Evolutionary conservation across 2,329 filamentous ascomycete species (phyloP).

Genomic region (Basipetospora chlamydospora): DNA sequence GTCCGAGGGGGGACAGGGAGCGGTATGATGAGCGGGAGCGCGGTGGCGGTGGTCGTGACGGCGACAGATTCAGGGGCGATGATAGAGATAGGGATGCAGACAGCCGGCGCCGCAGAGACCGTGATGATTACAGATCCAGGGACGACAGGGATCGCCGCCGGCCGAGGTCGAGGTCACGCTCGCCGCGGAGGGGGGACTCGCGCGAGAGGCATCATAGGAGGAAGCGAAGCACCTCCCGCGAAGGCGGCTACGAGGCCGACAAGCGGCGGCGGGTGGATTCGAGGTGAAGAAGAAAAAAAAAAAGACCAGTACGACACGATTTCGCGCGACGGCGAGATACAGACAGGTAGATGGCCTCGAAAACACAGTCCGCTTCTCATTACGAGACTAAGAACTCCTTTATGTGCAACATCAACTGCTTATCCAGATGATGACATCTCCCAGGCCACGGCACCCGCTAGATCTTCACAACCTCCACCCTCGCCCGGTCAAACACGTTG

Average conservation of each 20-base stretch:
- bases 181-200: conserved; percentile 27
- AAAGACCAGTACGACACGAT: no score
- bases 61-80: conserved; percentile 18
- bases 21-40: conserved; percentile 26
- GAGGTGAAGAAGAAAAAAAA: neutral
- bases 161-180: conserved; percentile 35
- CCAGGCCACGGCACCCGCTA: no score
- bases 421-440: no score
- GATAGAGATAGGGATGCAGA: conserved; percentile 15
- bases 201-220: conserved; percentile 22
- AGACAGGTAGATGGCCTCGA: no score
- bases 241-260: conserved; percentile 38
- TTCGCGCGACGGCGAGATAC: no score
- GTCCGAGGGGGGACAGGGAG: conserved; percentile 13
- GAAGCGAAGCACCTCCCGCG: conserved; percentile 43
- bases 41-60: conserved; percentile 10
- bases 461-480: conserved; percentile 79
- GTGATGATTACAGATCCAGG: neutral
- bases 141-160: conserved; percentile 15
- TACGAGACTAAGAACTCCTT: no score
- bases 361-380: no score
- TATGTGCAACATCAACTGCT: no score
- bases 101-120: neutral
- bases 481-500: conserved; percentile 64
- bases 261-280: conserved; percentile 41